phyloP scores from a whole-genome alignment of 2,329 filamentous ascomycete genomes.

The Alternaria rosae region DNA sequence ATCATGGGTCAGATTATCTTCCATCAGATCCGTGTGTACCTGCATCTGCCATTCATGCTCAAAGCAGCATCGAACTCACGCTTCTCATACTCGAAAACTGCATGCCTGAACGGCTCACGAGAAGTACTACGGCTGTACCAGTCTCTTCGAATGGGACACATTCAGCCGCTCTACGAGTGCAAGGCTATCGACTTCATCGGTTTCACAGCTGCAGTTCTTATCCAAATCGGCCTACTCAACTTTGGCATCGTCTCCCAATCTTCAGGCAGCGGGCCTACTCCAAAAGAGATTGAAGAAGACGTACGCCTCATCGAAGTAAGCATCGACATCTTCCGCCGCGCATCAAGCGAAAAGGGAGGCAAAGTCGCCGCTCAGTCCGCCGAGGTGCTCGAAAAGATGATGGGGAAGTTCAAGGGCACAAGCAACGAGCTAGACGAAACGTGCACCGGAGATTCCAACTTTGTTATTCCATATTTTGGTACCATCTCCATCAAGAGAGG shows the following conservation, averaged over 20 bases:
- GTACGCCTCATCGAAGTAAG: slow-evolving; percentile 49
- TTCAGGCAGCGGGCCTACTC: slow-evolving; percentile 10
- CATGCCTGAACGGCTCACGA: slow-evolving; percentile 53
- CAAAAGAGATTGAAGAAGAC: slow-evolving; percentile 46
- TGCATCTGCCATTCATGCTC: slow-evolving; percentile 57
- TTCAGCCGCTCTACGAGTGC: slow-evolving; percentile 54
- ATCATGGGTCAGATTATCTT: slow-evolving; percentile 54
- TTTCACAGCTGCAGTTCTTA: slow-evolving; percentile 55
- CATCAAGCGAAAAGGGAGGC: slow-evolving; percentile 51
- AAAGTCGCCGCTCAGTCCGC: slow-evolving; percentile 52
- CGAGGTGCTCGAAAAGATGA: slow-evolving; percentile 50
- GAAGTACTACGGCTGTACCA: slow-evolving; percentile 53
- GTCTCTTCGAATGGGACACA: slow-evolving; percentile 44
- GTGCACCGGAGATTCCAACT: slow-evolving; percentile 28
- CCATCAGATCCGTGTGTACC: slow-evolving; percentile 55
- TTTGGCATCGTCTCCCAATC: slow-evolving; percentile 30
- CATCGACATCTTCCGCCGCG: slow-evolving; percentile 53
- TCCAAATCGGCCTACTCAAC: slow-evolving; percentile 54
- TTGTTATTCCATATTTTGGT: slow-evolving; percentile 54
- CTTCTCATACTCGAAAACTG: slow-evolving; percentile 50
- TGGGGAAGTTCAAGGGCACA: slow-evolving; percentile 35
- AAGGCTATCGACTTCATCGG: slow-evolving; percentile 57
- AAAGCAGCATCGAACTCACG: slow-evolving; percentile 48
- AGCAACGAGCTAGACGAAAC: slow-evolving; percentile 11
- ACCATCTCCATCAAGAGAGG: slow-evolving; percentile 50